Conservation (phyloP, 2,329 filamentous ascomycete genomes). For the Monilinia aucupariae region DNA sequence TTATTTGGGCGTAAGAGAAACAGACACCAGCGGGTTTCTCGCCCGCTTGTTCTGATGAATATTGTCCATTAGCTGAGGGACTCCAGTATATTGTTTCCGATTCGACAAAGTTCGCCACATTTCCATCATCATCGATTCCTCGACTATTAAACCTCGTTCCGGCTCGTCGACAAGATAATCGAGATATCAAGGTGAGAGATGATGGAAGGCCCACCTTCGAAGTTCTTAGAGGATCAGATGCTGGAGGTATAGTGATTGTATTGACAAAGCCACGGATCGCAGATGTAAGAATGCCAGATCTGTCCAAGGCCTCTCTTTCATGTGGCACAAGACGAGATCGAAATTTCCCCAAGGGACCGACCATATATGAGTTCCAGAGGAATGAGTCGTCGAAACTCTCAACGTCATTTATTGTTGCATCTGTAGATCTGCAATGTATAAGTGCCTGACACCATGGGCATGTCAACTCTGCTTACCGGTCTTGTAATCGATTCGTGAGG, state of each 20-base stretch:
- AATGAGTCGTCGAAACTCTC: constrained; percentile 90
- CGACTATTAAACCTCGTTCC: constrained; percentile 96
- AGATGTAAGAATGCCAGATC: constrained; percentile 81
- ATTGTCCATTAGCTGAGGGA: constrained; percentile 43
- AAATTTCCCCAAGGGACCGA: constrained; percentile 84
- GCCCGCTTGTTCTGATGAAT: constrained; percentile 20
- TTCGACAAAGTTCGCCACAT: constrained; percentile 98
- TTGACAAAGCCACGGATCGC: constrained; percentile 90
- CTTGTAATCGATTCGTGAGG: constrained; percentile 85
- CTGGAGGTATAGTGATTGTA: constrained; percentile 78
- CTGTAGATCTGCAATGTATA: constrained; percentile 55
- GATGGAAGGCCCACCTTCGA: constrained; percentile 69
- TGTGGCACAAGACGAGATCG: constrained; percentile 70
- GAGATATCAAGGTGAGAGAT: constrained; percentile 81
- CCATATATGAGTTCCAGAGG: constrained; percentile 98
- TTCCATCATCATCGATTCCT: constrained; percentile 94
- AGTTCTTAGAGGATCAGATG: constrained; percentile 63
- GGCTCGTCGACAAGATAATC: constrained; percentile 82
- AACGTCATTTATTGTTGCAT: constrained; percentile 76
- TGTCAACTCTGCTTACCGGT: constrained; percentile 51
- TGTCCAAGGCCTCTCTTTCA: constrained; percentile 76
- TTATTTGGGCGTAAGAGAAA: constrained; percentile 90
- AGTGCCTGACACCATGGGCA: constrained; percentile 10
- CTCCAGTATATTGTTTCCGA: constrained; percentile 91
- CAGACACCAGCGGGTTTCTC: constrained; percentile 50